Percentiles rank a stretch among this genome's conserved stretches.
These are phyloP conservation scores for Umbelopsis sp. DNA, from an alignment of 192 early-diverging fungal genomes.

Conservation along the genomic window DNA sequence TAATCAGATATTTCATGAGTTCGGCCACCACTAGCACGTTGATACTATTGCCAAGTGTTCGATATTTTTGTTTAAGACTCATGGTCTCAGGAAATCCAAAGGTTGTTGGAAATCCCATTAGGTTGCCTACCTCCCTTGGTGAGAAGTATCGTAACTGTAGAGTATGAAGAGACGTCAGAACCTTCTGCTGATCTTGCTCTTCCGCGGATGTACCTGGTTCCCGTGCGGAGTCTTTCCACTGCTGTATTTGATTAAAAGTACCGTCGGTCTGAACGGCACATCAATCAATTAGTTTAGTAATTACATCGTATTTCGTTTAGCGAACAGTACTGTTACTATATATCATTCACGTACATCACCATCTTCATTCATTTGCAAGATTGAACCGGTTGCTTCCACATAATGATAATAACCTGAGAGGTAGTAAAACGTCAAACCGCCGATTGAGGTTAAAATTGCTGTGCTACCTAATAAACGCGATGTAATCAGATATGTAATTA, in stretches of 20 bases:
- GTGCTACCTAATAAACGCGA: neutral
- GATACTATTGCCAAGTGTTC: slow-evolving; percentile 90
- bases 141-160: slow-evolving; percentile 58
- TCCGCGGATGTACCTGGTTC: slow-evolving; percentile 10
- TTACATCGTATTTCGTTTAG: no score
- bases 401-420: slow-evolving; percentile 66
- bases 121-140: slow-evolving; percentile 65
- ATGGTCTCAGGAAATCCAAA: slow-evolving; percentile 75
- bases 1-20: slow-evolving; percentile 72
- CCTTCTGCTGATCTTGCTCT: slow-evolving; percentile 31
- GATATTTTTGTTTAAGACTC: slow-evolving; percentile 74
- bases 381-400: slow-evolving; percentile 60
- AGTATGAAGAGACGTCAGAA: slow-evolving; percentile 35
- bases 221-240: slow-evolving; percentile 6
- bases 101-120: slow-evolving; percentile 78
- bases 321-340: no score
- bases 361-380: slow-evolving; percentile 51
- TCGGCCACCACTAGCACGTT: slow-evolving; percentile 81
- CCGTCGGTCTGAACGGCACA: neutral
- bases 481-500: neutral
- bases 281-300: neutral
- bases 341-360: slow-evolving; percentile 43
- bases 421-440: slow-evolving; percentile 15
- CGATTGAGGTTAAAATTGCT: neutral
- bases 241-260: slow-evolving; percentile 4